phyloP scores from a whole-genome alignment of 202 grass and related monocot genomes.

The Setaria viridis region DNA sequence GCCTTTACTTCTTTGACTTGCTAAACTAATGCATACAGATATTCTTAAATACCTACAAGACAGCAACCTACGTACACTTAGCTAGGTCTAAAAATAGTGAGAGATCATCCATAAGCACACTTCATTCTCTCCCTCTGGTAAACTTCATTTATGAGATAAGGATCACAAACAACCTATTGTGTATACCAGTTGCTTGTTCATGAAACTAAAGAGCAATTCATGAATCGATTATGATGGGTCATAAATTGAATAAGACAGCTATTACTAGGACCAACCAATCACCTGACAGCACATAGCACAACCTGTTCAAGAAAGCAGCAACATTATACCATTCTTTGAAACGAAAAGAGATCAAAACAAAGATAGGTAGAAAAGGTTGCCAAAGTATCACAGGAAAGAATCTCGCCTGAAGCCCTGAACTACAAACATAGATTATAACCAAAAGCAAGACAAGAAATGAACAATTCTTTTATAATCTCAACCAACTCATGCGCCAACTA shows the following conservation, averaged over 20 bases:
- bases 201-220: constrained; percentile 31
- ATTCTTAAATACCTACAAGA: constrained; percentile 18
- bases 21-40: constrained; percentile 23
- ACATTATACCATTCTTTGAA: constrained; percentile 29
- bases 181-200: constrained; percentile 19
- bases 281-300: constrained; percentile 23
- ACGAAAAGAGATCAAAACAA: constrained; percentile 42
- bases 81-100: constrained; percentile 14
- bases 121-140: constrained; percentile 16
- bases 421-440: constrained; percentile 42
- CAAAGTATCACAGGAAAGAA: constrained; percentile 38
- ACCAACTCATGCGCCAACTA: constrained; percentile 8
- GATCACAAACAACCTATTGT: constrained; percentile 15
- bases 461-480: constrained; percentile 17
- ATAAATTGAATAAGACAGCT: constrained; percentile 43
- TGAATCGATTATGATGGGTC: constrained; percentile 21
- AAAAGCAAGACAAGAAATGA: constrained; percentile 10
- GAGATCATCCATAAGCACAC: constrained; percentile 21
- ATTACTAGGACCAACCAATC: constrained; percentile 26
- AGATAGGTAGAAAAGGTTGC: constrained; percentile 41
- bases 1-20: constrained; percentile 43
- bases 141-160: constrained; percentile 36
- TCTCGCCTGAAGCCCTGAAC: constrained; percentile 42
- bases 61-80: constrained; percentile 16
- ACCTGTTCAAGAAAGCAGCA: constrained; percentile 35